phyloP scores from a whole-genome alignment of 148 eudicot species.

The Rhododendron griersonianum region DNA sequence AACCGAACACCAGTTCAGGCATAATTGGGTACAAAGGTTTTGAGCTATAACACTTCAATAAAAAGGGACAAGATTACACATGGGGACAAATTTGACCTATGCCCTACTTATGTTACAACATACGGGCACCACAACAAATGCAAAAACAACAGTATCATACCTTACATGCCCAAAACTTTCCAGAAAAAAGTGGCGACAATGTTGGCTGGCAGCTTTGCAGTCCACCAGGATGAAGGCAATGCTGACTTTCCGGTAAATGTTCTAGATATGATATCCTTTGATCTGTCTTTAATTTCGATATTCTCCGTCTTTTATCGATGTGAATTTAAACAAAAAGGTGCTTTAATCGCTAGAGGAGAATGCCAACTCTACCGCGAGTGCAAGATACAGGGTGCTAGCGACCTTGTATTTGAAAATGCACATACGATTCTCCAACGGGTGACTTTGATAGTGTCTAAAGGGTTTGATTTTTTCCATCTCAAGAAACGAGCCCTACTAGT shows the following conservation, averaged over 20 bases:
- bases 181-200: not conserved
- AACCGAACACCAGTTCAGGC: not conserved
- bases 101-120: not conserved
- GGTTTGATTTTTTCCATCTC: too few relatives aligned
- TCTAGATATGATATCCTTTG: constrained; percentile 63
- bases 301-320: too few relatives aligned
- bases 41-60: not conserved
- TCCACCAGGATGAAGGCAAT: not conserved
- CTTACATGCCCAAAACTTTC: not conserved
- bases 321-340: too few relatives aligned
- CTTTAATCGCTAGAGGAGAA: too few relatives aligned
- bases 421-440: too few relatives aligned
- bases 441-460: too few relatives aligned
- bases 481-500: too few relatives aligned
- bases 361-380: too few relatives aligned
- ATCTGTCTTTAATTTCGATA: constrained; percentile 83
- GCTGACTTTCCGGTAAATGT: too few relatives aligned
- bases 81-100: not conserved
- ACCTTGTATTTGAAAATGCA: too few relatives aligned
- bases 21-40: not conserved
- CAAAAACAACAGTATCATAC: not conserved
- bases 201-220: not conserved
- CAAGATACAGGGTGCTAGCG: too few relatives aligned
- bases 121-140: not conserved
- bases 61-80: not conserved